These are phyloP conservation scores for Lepidium sativum DNA, from an alignment of 345 rosid genomes.

Conservation along the genomic window DNA sequence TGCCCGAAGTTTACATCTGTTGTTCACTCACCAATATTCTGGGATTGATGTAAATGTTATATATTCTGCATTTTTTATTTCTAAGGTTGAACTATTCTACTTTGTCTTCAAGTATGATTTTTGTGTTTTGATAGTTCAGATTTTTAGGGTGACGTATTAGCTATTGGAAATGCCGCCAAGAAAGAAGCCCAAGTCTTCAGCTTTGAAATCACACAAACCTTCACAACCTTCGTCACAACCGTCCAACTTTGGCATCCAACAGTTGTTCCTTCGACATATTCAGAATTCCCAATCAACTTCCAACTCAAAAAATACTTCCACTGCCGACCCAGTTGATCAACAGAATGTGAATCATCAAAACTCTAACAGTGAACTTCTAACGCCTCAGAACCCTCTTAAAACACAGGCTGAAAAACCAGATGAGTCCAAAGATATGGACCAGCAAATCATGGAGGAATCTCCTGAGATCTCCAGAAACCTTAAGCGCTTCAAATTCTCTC, in stretches of 20 bases:
- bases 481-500: conserved; percentile 75
- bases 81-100: not conserved
- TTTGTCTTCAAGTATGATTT: not conserved
- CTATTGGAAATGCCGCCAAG: conserved; percentile 53
- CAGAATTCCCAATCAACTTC: conserved; percentile 35
- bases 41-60: not conserved
- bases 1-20: not conserved
- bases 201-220: conserved; percentile 38
- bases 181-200: conserved; percentile 45
- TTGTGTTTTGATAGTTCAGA: not conserved
- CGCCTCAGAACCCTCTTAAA: conserved; percentile 17
- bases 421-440: conserved; percentile 21
- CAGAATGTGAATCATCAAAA: not conserved
- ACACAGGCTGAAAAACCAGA: conserved; percentile 6
- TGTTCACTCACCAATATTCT: not conserved
- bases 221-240: conserved; percentile 38
- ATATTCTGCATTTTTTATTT: too few species aligned
- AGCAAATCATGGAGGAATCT: conserved; percentile 25
- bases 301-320: conserved; percentile 5
- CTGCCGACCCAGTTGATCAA: not conserved
- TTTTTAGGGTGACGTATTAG: conserved; percentile 1
- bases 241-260: conserved; percentile 66
- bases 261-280: conserved; percentile 69
- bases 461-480: conserved; percentile 53
- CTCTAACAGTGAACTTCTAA: not conserved